Percentiles rank a stretch among this genome's conserved stretches.
Conservation (phyloP, 2,329 filamentous ascomycete species). For the Mycosphaerella sp. region DNA sequence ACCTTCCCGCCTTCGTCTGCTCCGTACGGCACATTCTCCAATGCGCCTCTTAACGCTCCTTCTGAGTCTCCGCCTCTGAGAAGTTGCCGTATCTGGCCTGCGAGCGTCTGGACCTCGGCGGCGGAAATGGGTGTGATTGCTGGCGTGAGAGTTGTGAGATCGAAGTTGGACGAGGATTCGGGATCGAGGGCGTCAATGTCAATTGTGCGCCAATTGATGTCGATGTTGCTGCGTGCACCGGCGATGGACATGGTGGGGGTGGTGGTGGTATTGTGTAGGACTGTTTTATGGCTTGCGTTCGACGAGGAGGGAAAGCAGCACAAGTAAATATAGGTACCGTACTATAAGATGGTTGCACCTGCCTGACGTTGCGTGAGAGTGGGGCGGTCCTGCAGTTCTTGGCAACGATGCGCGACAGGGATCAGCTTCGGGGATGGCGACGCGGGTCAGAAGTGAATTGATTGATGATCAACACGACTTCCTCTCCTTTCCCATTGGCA, state of each 20-base stretch:
- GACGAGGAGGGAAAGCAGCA: neutral
- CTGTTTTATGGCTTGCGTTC: neutral
- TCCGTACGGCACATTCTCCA: conserved; percentile 76
- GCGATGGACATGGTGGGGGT: conserved; percentile 11
- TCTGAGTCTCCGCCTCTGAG: conserved; percentile 80
- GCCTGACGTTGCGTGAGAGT: conserved; percentile 9
- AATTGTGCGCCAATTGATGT: conserved; percentile 73
- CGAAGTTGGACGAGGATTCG: conserved; percentile 87
- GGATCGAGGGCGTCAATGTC: conserved; percentile 89
- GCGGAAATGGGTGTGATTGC: conserved; percentile 68
- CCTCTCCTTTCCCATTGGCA: neutral
- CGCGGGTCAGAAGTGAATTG: conserved; percentile 5
- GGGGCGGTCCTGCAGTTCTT: conserved; percentile 1
- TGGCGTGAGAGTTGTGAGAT: conserved; percentile 74
- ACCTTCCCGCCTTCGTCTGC: conserved; percentile 51
- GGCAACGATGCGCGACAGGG: conserved; percentile 1
- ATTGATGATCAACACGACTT: neutral
- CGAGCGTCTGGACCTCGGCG: conserved; percentile 69
- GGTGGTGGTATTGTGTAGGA: neutral
- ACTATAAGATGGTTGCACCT: neutral
- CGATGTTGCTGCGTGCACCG: conserved; percentile 36
- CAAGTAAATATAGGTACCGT: too few relatives aligned
- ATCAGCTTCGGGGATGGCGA: neutral
- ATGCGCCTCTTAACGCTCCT: conserved; percentile 73
- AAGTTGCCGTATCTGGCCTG: conserved; percentile 78